These are phyloP conservation scores for Aspergillus baeticus DNA, from an alignment of 495 filamentous ascomycete species.

Conservation along the genomic window DNA sequence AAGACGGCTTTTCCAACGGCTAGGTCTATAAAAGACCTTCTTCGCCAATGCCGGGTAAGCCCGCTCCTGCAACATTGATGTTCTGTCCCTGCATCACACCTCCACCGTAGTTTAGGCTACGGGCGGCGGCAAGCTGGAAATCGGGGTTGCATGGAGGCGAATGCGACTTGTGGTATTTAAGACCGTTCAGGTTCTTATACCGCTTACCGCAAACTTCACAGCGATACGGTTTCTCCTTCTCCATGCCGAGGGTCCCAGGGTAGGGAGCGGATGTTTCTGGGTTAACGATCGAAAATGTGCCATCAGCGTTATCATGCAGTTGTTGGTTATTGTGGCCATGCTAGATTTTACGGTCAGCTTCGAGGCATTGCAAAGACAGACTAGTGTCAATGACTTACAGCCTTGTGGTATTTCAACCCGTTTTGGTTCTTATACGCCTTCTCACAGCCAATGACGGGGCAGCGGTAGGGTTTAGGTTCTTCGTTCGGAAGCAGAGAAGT, in stretches of 20 bases:
- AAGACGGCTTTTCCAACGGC: constrained; percentile 8
- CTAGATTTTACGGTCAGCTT: constrained; percentile 32
- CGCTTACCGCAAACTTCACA: constrained; percentile 96
- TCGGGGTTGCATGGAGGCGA: constrained; percentile 68
- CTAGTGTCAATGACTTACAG: constrained; percentile 48
- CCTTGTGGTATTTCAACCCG: constrained; percentile 83
- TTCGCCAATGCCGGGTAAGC: constrained; percentile 51
- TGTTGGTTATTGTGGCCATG: constrained; percentile 97
- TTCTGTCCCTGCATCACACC: constrained; percentile 53
- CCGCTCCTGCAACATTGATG: constrained; percentile 51
- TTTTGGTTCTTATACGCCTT: constrained; percentile 99
- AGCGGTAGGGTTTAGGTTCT: constrained; percentile 94
- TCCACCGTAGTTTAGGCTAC: constrained; percentile 41
- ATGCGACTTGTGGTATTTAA: constrained; percentile 90
- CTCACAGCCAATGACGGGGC: constrained; percentile 96
- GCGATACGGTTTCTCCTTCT: constrained; percentile 98
- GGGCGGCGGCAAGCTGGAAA: constrained; percentile 43
- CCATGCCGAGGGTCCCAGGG: constrained; percentile 95
- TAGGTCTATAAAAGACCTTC: constrained; percentile 43
- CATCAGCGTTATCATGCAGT: constrained; percentile 91
- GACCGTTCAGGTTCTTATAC: constrained; percentile 97
- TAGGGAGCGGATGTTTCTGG: constrained; percentile 92
- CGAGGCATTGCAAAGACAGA: neutral
- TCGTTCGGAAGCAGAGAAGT: constrained; percentile 51
- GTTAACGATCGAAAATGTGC: constrained; percentile 97